These are phyloP conservation scores for Melaleuca alternifolia DNA, from an alignment of 345 rosid species.

Conservation along the genomic window DNA sequence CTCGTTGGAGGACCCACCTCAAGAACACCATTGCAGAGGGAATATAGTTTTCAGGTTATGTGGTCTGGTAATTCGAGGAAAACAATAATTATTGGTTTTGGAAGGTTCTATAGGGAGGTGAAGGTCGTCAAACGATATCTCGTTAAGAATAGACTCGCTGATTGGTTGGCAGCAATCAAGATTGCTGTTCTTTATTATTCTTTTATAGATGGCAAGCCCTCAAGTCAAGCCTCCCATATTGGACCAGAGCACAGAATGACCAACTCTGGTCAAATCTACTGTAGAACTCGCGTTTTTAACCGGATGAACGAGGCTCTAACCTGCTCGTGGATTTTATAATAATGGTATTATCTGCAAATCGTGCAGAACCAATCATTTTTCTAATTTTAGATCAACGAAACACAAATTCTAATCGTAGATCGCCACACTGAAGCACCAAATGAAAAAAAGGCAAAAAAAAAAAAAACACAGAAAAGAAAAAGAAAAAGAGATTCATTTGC, in stretches of 20 bases:
- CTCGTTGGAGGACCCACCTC: neutral
- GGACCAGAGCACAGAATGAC: neutral
- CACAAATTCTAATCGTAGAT: neutral
- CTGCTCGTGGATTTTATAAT: neutral
- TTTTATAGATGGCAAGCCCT: neutral
- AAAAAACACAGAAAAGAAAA: too few relatives aligned
- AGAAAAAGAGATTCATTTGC: neutral
- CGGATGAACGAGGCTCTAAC: rapidly evolving
- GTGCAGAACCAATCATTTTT: neutral
- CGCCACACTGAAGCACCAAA: neutral
- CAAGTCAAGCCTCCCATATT: neutral
- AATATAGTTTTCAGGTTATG: neutral
- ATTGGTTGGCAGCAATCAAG: neutral
- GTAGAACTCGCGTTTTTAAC: neutral
- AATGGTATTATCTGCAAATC: rapidly evolving
- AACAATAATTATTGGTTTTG: neutral
- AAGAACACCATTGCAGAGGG: neutral
- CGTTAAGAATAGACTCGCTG: neutral
- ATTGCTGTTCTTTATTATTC: neutral
- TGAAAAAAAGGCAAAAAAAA: too few relatives aligned
- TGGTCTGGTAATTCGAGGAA: neutral
- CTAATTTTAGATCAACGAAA: neutral
- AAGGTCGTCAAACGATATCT: neutral
- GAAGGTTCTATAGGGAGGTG: neutral
- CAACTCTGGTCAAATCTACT: neutral